These are phyloP conservation scores for Amaranthus palmeri DNA, from an alignment of 148 eudicot species.

Conservation along the genomic window DNA sequence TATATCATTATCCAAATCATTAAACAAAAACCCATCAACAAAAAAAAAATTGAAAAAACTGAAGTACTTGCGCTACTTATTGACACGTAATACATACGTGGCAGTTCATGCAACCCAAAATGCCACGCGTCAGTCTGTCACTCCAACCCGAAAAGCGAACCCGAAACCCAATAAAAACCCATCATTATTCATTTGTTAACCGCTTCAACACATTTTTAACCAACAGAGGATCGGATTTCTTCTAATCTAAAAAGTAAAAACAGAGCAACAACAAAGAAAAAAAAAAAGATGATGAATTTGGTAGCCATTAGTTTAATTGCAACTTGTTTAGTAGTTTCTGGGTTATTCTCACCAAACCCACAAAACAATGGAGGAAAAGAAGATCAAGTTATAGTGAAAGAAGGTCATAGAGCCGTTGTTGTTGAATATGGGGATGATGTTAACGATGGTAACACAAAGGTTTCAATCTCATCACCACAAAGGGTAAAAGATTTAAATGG, in stretches of 20 bases:
- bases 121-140: conserved; percentile 14
- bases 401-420: conserved; percentile 55
- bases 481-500: not conserved
- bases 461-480: conserved; percentile 43
- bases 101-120: not conserved
- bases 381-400: conserved; percentile 43
- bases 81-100: conserved; percentile 27
- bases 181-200: not conserved
- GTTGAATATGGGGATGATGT: conserved; percentile 54
- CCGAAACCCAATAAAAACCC: not conserved
- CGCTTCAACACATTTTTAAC: not conserved
- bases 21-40: not conserved
- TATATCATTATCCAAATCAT: too few species aligned
- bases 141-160: conserved; percentile 5
- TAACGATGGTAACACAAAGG: conserved; percentile 53
- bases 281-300: conserved; percentile 52
- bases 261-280: not conserved
- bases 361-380: conserved; percentile 4
- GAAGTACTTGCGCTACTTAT: too few species aligned
- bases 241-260: not conserved
- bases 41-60: not conserved
- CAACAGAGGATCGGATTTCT: not conserved
- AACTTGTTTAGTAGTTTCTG: conserved; percentile 46
- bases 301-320: conserved; percentile 44
- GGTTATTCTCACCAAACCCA: conserved; percentile 51